Conservation (phyloP, 1,139 yeast species). For the Debaryomyces psychrophilus region DNA sequence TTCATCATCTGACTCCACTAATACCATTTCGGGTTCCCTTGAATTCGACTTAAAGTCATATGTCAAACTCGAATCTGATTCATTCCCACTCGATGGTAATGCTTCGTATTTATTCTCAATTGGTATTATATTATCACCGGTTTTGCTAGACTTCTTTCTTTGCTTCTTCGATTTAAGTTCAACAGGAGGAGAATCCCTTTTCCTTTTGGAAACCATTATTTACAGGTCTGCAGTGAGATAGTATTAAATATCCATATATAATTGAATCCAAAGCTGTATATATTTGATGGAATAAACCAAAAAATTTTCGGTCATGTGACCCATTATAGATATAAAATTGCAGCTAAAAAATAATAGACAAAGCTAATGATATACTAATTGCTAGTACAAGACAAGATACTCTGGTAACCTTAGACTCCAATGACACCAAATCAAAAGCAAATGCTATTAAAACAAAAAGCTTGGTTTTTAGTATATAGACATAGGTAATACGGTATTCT, state of each 20-base stretch:
- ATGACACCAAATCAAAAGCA: slow-evolving; percentile 12
- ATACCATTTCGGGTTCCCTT: slow-evolving; percentile 24
- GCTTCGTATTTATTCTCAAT: slow-evolving; percentile 24
- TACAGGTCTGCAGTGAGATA: neutral
- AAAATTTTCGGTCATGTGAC: slow-evolving; percentile 12
- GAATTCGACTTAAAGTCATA: slow-evolving; percentile 24
- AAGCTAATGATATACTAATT: slow-evolving; percentile 11
- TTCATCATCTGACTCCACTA: slow-evolving; percentile 27
- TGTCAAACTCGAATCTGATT: slow-evolving; percentile 26
- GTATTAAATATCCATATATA: neutral
- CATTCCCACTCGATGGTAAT: slow-evolving; percentile 25
- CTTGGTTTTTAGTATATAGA: neutral
- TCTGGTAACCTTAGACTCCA: slow-evolving; percentile 5
- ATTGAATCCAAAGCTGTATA: slow-evolving; percentile 13
- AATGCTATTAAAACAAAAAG: neutral
- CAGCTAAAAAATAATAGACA: slow-evolving; percentile 6
- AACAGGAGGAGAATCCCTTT: slow-evolving; percentile 21
- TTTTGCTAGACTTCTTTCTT: slow-evolving; percentile 19
- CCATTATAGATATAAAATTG: slow-evolving; percentile 10
- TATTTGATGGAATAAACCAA: slow-evolving; percentile 8
- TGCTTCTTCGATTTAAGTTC: slow-evolving; percentile 24
- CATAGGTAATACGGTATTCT: neutral
- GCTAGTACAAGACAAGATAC: slow-evolving; percentile 11
- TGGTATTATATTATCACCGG: slow-evolving; percentile 15
- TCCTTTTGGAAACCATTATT: slow-evolving; percentile 27